A percentile compares a stretch with the other conserved stretches of the same genome.
Evolutionary conservation across 1,284 basidiomycete species (phyloP).

Genomic region (Pholiota adiposa): DNA sequence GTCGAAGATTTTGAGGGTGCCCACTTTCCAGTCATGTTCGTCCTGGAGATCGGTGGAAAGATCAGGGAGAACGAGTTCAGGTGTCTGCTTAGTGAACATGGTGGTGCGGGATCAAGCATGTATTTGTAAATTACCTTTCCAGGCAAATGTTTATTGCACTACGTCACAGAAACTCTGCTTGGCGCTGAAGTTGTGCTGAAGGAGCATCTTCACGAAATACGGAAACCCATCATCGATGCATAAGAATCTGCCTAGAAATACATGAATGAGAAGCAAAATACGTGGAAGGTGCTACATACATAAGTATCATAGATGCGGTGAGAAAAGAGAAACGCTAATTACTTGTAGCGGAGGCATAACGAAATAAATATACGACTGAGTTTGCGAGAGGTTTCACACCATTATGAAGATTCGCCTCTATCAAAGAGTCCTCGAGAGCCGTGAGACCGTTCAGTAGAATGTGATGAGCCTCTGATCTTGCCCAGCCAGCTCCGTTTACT

Average conservation of each 20-base stretch:
- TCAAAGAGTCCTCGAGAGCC: constrained; percentile 28
- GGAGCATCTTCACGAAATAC: too few relatives aligned
- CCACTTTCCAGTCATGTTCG: constrained; percentile 58
- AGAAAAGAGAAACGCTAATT: not conserved
- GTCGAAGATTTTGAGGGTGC: constrained; percentile 49
- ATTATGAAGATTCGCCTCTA: constrained; percentile 27
- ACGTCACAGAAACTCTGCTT: not conserved
- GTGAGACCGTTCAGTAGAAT: constrained; percentile 32
- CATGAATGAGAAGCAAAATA: constrained; percentile 21
- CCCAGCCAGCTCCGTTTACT: constrained; percentile 63
- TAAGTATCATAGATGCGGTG: constrained; percentile 20
- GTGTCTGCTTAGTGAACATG: constrained; percentile 44
- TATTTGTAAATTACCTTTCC: not conserved
- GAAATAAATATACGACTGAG: not conserved
- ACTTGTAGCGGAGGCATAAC: not conserved
- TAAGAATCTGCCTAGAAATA: constrained; percentile 24
- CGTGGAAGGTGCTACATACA: constrained; percentile 23
- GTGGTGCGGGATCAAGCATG: constrained; percentile 10
- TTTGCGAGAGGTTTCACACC: not conserved
- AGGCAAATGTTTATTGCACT: not conserved
- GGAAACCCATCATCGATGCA: not conserved
- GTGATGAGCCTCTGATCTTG: constrained; percentile 56
- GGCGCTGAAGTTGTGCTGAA: not conserved
- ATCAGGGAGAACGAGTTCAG: constrained; percentile 43
- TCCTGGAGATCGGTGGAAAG: constrained; percentile 62